A percentile compares a stretch with the other conserved stretches of the same genome.
Evolutionary conservation across 148 eudicot species (phyloP).

Genomic region (Oxyria digyna): DNA sequence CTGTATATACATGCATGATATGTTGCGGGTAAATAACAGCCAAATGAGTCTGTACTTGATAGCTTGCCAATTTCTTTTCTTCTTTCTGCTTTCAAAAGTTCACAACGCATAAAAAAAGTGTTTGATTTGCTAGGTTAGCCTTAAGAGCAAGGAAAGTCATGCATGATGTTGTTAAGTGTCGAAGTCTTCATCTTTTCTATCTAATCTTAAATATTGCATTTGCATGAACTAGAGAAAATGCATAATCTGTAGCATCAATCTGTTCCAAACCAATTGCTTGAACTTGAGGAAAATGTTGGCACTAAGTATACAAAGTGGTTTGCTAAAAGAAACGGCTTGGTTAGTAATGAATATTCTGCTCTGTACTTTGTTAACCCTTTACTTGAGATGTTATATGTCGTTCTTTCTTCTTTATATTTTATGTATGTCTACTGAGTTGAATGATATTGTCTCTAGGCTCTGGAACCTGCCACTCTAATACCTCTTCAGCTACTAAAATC

Average conservation of each 20-base stretch:
- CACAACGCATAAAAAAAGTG: neutral
- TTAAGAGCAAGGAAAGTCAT: neutral
- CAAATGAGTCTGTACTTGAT: neutral
- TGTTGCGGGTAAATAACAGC: neutral
- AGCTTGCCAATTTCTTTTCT: neutral
- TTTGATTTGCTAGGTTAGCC: neutral
- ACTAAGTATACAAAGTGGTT: neutral
- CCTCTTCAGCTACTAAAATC: slow-evolving; percentile 95
- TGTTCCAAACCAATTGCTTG: neutral
- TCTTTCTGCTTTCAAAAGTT: neutral
- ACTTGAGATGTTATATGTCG: neutral
- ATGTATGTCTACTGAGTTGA: neutral
- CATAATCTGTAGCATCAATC: neutral
- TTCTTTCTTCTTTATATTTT: neutral
- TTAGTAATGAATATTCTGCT: neutral
- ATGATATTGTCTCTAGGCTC: slow-evolving; percentile 42
- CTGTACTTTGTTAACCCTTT: neutral
- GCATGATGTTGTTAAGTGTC: neutral
- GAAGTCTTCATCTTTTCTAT: neutral
- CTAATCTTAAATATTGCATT: neutral
- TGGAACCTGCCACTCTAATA: slow-evolving; percentile 93
- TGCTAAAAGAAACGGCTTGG: neutral
- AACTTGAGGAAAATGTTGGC: neutral
- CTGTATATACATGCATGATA: neutral
- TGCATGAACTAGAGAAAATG: neutral